These are phyloP conservation scores for Lachancea sp. DNA, from an alignment of 805 yeast genomes.

Conservation along the genomic window DNA sequence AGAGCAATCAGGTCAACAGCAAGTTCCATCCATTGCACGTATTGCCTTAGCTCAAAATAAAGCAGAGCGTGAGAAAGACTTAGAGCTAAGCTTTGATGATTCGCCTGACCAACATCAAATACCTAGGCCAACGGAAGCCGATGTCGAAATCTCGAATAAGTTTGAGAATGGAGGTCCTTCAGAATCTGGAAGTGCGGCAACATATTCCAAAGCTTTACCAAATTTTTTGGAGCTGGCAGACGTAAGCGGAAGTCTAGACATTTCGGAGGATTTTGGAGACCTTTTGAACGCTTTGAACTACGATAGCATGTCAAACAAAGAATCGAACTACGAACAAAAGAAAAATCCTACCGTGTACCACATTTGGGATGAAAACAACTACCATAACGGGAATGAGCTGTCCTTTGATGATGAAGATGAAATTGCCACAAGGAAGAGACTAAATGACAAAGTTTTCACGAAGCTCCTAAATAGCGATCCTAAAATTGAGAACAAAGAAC, in stretches of 20 bases:
- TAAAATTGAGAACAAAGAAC: background rate
- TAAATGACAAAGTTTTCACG: slow-evolving; percentile 1
- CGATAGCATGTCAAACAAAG: slow-evolving; percentile 12
- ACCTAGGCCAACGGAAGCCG: background rate
- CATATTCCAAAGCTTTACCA: background rate
- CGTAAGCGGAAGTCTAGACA: background rate
- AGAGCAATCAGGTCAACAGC: background rate
- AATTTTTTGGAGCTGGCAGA: slow-evolving; percentile 1
- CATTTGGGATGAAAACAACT: slow-evolving; percentile 15
- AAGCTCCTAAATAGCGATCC: slow-evolving; percentile 1
- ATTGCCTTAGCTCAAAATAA: background rate
- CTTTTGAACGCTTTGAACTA: slow-evolving; percentile 13
- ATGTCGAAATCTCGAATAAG: background rate
- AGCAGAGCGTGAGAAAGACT: background rate
- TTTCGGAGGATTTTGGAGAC: slow-evolving; percentile 14
- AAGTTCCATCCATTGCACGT: slow-evolving; percentile 1
- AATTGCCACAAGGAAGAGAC: background rate
- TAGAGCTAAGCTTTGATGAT: too few relatives aligned
- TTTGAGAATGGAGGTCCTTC: background rate
- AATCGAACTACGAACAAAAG: slow-evolving; percentile 2
- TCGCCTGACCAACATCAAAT: too few relatives aligned
- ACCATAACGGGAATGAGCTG: slow-evolving; percentile 9
- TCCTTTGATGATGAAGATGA: slow-evolving; percentile 6
- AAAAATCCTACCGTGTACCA: slow-evolving; percentile 8
- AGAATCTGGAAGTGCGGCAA: background rate